A percentile compares a stretch with the other conserved stretches of the same genome.
Conservation (phyloP, 805 yeast genomes). For the Yarrowia sp. region DNA sequence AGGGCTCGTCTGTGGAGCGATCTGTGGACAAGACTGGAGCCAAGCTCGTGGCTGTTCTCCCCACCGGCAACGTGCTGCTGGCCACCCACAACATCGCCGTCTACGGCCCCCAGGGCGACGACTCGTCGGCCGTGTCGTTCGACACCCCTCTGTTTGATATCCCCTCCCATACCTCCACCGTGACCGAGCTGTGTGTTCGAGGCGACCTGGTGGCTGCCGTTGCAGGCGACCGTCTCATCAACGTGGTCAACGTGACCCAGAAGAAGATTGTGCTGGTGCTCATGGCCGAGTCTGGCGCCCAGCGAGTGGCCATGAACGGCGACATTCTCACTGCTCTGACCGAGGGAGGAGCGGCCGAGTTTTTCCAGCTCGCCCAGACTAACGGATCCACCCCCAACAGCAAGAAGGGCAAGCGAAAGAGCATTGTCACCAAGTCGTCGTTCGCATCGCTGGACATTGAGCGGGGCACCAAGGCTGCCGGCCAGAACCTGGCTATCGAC, state of each 20-base stretch:
- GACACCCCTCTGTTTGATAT: slow-evolving; percentile 52
- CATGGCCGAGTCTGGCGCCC: slow-evolving; percentile 71
- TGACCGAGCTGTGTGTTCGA: slow-evolving; percentile 31
- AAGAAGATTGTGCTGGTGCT: slow-evolving; percentile 61
- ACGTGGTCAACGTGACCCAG: slow-evolving; percentile 63
- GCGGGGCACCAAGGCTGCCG: slow-evolving; percentile 28
- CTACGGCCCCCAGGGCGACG: slow-evolving; percentile 52
- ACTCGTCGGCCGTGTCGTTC: slow-evolving; percentile 47
- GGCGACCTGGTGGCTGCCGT: slow-evolving; percentile 71
- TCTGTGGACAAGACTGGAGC: slow-evolving; percentile 44
- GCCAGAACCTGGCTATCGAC: slow-evolving; percentile 11
- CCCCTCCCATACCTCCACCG: slow-evolving; percentile 73
- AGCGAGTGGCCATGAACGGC: slow-evolving; percentile 49
- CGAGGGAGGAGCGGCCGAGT: slow-evolving; percentile 76
- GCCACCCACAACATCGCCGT: slow-evolving; percentile 73
- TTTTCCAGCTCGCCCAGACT: slow-evolving; percentile 54
- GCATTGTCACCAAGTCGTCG: slow-evolving; percentile 27
- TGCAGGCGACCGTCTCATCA: slow-evolving; percentile 79
- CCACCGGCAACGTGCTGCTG: slow-evolving; percentile 56
- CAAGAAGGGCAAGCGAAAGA: slow-evolving; percentile 31
- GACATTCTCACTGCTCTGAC: slow-evolving; percentile 61
- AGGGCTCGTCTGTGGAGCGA: slow-evolving; percentile 30
- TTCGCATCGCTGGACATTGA: slow-evolving; percentile 6
- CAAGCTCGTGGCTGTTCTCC: slow-evolving; percentile 48
- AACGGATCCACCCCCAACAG: slow-evolving; percentile 56